Percentiles rank a stretch among this genome's conserved stretches.
Conservation (phyloP, 2,329 filamentous ascomycete species). For the Penicillium vulpinum region DNA sequence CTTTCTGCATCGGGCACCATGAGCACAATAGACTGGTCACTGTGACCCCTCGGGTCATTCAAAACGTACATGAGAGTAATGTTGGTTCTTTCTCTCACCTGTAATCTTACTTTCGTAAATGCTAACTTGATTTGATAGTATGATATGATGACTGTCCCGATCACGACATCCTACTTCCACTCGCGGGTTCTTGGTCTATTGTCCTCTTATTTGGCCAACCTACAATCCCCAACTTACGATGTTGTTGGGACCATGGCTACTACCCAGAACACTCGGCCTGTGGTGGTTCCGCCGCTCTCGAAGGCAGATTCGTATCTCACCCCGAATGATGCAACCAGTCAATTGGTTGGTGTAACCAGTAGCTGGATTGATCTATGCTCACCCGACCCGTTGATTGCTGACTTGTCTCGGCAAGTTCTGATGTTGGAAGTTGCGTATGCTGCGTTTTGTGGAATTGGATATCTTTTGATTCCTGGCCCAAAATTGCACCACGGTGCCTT, state of each 20-base stretch:
- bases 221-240: slow-evolving; percentile 40
- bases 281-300: slow-evolving; percentile 44
- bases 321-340: slow-evolving; percentile 76
- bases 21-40: slow-evolving; percentile 54
- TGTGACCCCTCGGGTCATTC: slow-evolving; percentile 53
- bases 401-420: slow-evolving; percentile 84
- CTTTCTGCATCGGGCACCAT: slow-evolving; percentile 64
- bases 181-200: slow-evolving; percentile 57
- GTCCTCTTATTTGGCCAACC: slow-evolving; percentile 50
- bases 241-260: slow-evolving; percentile 41
- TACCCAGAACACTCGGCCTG: slow-evolving; percentile 41
- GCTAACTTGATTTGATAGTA: slow-evolving; percentile 48
- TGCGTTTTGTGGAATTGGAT: slow-evolving; percentile 87
- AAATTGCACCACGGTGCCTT: slow-evolving; percentile 59
- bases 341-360: slow-evolving; percentile 77
- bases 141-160: slow-evolving; percentile 64
- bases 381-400: slow-evolving; percentile 75
- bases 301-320: slow-evolving; percentile 63
- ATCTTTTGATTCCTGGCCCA: slow-evolving; percentile 79
- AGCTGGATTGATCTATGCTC: slow-evolving; percentile 92
- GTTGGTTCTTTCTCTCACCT: slow-evolving; percentile 35
- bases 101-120: neutral
- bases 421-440: slow-evolving; percentile 92
- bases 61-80: slow-evolving; percentile 58
- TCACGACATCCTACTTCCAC: slow-evolving; percentile 63